A percentile compares a stretch with the other conserved stretches of the same genome.
phyloP scores from a whole-genome alignment of 371 early-diverging fungal species.

The Syncephalis fuscata region DNA sequence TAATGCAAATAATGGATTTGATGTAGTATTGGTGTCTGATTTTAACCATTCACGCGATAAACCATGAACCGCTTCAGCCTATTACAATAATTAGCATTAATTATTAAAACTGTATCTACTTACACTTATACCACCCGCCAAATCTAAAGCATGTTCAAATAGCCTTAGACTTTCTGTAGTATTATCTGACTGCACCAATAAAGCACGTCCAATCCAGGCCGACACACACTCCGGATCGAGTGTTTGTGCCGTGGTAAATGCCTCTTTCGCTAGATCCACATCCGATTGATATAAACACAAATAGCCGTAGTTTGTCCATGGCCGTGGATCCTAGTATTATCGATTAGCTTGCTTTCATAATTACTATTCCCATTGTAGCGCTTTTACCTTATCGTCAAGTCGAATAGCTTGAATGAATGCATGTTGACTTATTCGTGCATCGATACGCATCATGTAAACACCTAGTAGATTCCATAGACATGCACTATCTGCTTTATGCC shows the following conservation, averaged over 20 bases:
- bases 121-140: too few relatives aligned
- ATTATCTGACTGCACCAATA: constrained; percentile 43
- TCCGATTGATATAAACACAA: constrained; percentile 60
- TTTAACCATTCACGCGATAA: constrained; percentile 2
- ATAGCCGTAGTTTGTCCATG: constrained; percentile 78
- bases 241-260: constrained; percentile 57
- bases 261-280: constrained; percentile 55
- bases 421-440: constrained; percentile 61
- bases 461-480: constrained; percentile 66
- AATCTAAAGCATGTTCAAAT: constrained; percentile 59
- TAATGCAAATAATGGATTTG: constrained; percentile 35
- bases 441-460: constrained; percentile 26
- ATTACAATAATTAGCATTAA: background rate
- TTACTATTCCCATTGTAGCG: background rate
- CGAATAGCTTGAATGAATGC: constrained; percentile 68
- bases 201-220: constrained; percentile 77
- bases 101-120: too few relatives aligned
- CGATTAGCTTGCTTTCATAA: background rate
- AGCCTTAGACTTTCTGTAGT: constrained; percentile 31
- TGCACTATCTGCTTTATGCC: constrained; percentile 33
- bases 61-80: constrained; percentile 5
- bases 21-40: background rate
- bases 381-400: constrained; percentile 36
- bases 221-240: constrained; percentile 64
- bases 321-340: constrained; percentile 26